These are phyloP conservation scores for Solanum ossicruentum DNA, from an alignment of 257 asterid genomes.

Conservation along the genomic window DNA sequence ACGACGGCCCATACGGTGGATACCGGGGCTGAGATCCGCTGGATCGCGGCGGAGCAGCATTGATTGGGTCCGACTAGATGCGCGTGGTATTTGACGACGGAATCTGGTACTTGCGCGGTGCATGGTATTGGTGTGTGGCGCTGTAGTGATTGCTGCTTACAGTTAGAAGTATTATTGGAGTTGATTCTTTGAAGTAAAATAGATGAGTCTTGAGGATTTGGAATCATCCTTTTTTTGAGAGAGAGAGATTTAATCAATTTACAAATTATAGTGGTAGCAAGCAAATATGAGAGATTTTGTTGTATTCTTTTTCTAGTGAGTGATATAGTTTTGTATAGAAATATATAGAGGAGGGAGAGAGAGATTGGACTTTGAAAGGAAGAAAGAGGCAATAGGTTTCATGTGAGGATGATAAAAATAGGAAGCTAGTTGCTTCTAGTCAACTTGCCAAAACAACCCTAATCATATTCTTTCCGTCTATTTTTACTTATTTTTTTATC, in stretches of 20 bases:
- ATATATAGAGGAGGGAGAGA: not conserved
- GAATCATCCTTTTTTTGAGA: not conserved
- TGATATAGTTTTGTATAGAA: not conserved
- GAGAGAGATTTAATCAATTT: not conserved
- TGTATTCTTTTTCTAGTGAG: not conserved
- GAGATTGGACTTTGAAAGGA: not conserved
- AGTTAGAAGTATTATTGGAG: not conserved
- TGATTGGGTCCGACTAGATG: constrained; percentile 1
- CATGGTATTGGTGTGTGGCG: not conserved
- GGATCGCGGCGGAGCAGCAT: constrained; percentile 5
- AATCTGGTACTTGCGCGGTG: not conserved
- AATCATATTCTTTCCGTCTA: not conserved
- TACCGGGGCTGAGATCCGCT: not conserved
- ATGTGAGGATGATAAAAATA: not conserved
- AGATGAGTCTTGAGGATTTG: not conserved
- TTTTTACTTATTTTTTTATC: no score
- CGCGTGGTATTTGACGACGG: not conserved
- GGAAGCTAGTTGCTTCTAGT: not conserved
- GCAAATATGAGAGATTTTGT: not conserved
- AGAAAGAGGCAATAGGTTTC: not conserved
- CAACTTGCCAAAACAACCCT: not conserved
- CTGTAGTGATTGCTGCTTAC: not conserved
- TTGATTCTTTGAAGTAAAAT: constrained; percentile 8
- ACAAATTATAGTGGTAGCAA: not conserved
- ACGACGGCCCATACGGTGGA: constrained; percentile 6